Evolutionary conservation across 176 grass and related monocot genomes (phyloP), one percentile per base, ranked within the genome.

Genomic region (Juncus inflexus): DNA sequence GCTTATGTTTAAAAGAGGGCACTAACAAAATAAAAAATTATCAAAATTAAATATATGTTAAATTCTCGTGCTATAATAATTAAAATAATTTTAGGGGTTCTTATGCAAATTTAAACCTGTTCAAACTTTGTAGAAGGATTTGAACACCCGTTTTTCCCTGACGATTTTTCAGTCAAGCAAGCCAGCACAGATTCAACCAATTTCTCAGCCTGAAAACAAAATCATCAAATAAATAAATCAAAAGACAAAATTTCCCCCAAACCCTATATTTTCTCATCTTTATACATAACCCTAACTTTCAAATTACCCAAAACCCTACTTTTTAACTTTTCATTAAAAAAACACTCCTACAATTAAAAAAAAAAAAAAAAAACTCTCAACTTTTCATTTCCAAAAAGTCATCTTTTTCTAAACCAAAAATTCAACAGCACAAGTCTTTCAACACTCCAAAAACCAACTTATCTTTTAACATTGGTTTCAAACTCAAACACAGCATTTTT

Each of bases 1-100:
- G 7, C 79, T 91, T 70, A 96, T 73, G 52, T 96, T 96, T 69
- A 96, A 64, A 40, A 96, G 82, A 40, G 83, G 91, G 76, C 91
- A 96, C 87, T 90, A 69, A 45, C 80, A 88, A 90, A 40, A 35
- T 12, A 45, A 28, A 28, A 28, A 28, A 28, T 40, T 58, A 38
- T 78, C 50, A 80, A 35, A 73, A 54, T 3, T 3, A 74, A 70
- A 70, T 60, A 61, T 3, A 41, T 58, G 39, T 70, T 70, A 1
- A 70, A 70, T 51, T 65, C 37, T 60, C 64, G 62, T 65, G 3
- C 38, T 14, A 28, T 9, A 76, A 86, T 35, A 45, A 9, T 42
- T 12, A 77, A 42, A 47, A 51, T 6, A 78, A 68, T 39, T 63
- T 37, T 7, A 16, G 55, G 16, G 40, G 1, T 4, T 14, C 7